Evolutionary conservation across 139 green algal species (phyloP), one percentile per base, ranked within the genome.

Genomic region (Deuterostichococcus epilithicus): DNA sequence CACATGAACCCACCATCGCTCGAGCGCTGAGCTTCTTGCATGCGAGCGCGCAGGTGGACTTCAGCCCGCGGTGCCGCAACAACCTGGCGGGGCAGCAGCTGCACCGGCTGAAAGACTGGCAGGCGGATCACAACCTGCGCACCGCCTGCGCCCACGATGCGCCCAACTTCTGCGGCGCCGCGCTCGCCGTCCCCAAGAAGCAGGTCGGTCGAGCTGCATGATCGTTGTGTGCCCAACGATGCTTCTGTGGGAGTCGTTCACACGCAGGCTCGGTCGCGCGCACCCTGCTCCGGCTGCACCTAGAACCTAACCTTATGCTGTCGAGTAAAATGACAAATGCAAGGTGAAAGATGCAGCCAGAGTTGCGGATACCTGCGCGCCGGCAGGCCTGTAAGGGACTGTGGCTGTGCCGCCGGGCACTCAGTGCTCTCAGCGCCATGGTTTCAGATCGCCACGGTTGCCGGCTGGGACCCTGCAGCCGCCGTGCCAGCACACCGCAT

Each of bases 111-210:
- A 3, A 84, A 1, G 76, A 94, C 84, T 95, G 84, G 82, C 86
- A 84, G 70, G 76, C 95, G 52, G 88, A 96, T 79, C 88, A 86
- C 30, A 85, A 83, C 23, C 79, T 96, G 47, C 81, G 82, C 44
- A 82, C 83, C 26, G 81, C 82, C 3, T 96, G 91, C 89, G 81
- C 78, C 72, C 74, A 76, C 0, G 88, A 93, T 42, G 85, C 91
- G 0, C 59, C 77, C 1, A 75, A 80, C 22, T 66, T 89, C 33
- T 93, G 89, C 79, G 60, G 10, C 5, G 5, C 28, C 5, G 5
- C 28, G 30, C 4, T 69, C 10, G 63, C 5, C 28, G 5, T 37
- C 5, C 4, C 3, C 28, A 38, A 23, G 5, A 8, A 13, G 30
- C 63, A 38, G 63, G 63, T 69, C 5, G 15, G 26, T 8, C 8